Percentiles rank a stretch among this genome's conserved stretches.
phyloP scores from a whole-genome alignment of 2,329 filamentous ascomycete species.

The Ceratocystis papillata region DNA sequence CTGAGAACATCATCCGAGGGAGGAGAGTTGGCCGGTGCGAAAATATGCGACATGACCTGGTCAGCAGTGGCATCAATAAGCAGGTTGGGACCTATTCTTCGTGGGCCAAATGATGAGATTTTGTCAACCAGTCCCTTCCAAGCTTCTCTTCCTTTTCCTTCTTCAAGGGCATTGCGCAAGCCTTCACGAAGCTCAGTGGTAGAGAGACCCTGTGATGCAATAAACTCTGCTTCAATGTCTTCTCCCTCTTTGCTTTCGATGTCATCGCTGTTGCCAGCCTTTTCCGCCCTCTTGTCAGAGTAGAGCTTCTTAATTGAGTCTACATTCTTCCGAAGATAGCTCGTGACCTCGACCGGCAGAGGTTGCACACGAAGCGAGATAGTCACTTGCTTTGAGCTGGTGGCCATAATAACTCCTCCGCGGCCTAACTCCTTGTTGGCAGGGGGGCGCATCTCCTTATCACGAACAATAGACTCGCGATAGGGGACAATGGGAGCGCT shows the following conservation, averaged over 20 bases:
- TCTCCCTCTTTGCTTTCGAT: conserved; percentile 32
- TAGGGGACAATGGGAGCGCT: conserved; percentile 94
- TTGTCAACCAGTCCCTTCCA: conserved; percentile 70
- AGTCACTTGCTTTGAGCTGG: conserved; percentile 75
- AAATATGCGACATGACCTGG: conserved; percentile 62
- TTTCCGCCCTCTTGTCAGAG: conserved; percentile 51
- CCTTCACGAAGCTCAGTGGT: conserved; percentile 66
- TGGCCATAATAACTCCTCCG: conserved; percentile 63
- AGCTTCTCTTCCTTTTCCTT: conserved; percentile 59
- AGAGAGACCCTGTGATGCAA: conserved; percentile 53
- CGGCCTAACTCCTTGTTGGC: conserved; percentile 77
- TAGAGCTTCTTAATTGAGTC: conserved; percentile 71
- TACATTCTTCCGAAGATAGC: conserved; percentile 73
- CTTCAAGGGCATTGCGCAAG: conserved; percentile 57
- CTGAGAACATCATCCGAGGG: conserved; percentile 42
- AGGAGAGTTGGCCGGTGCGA: conserved; percentile 33
- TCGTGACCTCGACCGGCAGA: conserved; percentile 64
- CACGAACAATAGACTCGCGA: conserved; percentile 77
- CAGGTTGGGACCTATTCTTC: conserved; percentile 75
- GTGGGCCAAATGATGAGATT: conserved; percentile 83
- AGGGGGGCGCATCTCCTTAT: conserved; percentile 83
- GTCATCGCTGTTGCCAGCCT: conserved; percentile 31
- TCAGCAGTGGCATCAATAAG: conserved; percentile 69
- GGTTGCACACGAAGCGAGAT: conserved; percentile 68
- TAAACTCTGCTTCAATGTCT: conserved; percentile 45